phyloP scores from a whole-genome alignment of 257 asterid genomes.

The Capsicum pubescens region DNA sequence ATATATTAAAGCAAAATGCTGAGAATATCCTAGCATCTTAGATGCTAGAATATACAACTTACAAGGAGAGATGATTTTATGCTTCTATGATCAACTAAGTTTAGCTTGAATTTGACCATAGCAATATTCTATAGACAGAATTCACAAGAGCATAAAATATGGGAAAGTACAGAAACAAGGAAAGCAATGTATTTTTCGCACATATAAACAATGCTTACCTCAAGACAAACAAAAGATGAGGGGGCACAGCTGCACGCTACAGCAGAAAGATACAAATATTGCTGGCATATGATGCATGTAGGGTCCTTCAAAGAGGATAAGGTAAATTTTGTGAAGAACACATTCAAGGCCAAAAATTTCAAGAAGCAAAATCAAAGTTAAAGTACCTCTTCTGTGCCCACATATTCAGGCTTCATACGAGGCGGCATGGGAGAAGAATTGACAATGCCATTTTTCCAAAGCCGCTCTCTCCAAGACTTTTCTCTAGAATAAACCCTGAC shows the following conservation, averaged over 20 bases:
- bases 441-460: slow-evolving; percentile 81
- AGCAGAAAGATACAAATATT: slow-evolving; percentile 84
- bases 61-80: neutral
- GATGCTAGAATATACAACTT: neutral
- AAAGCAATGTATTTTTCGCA: neutral
- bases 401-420: slow-evolving; percentile 68
- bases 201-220: slow-evolving; percentile 57
- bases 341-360: neutral
- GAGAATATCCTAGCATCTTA: neutral
- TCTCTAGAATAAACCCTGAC: slow-evolving; percentile 69
- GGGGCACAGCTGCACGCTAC: slow-evolving; percentile 88
- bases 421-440: slow-evolving; percentile 72
- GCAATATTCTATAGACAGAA: slow-evolving; percentile 12
- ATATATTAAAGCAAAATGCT: neutral
- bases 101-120: neutral
- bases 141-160: neutral
- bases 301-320: slow-evolving; percentile 69
- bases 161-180: neutral
- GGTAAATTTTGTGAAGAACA: slow-evolving; percentile 38
- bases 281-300: slow-evolving; percentile 88
- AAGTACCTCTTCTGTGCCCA: slow-evolving; percentile 87
- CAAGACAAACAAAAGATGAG: slow-evolving; percentile 79
- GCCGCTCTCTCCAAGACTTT: slow-evolving; percentile 78
- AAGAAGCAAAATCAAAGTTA: slow-evolving; percentile 23
- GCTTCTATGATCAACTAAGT: neutral